Evolutionary conservation across 1,139 yeast species (phyloP), one percentile per base, ranked within the genome.

Genomic region (Candida freyschussii): DNA sequence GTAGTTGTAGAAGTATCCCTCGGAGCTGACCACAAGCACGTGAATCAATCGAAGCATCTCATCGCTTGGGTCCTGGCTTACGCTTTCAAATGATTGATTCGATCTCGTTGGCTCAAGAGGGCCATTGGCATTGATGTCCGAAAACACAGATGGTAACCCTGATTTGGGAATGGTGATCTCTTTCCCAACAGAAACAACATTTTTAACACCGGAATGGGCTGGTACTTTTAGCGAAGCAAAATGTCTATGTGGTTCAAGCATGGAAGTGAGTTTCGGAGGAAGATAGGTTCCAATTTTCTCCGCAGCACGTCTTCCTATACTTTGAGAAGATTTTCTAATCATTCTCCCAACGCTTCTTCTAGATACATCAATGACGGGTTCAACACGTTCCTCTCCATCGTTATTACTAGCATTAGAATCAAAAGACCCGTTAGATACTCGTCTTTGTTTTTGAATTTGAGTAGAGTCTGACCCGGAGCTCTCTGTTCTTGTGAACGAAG

Each of bases 221-320:
- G 91, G 94, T 16, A 91, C 75, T 55, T 87, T 89, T 48, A 91
- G 67, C 16, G 87, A 86, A 0, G 98, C 97, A 69, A 91, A 91
- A 53, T 89, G 96, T 36, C 98, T 69, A 13, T 86, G 81, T 7
- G 96, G 95, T 54, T 89, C 96, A 49, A 91, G 65, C 39, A 89
- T 80, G 2, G 95, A 86, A 2, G 93, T 76, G 35, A 89, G 82
- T 32, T 86, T 73, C 11, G 83, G 77, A 1, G 96, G 96, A 27
- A 89, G 65, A 45, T 80, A 83, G 19, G 85, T 86, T 0, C 96
- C 96, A 73, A 87, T 78, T 33, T 81, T 82, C 48, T 81, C 93
- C 0, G 95, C 95, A 2, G 95, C 94, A 41, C 78, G 78, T 33
- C 94, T 65, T 10, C 72, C 67, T 30, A 71, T 52, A 10, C 61